A percentile compares a stretch with the other conserved stretches of the same genome.
These are phyloP conservation scores for Gillenia trifoliata DNA, from an alignment of 306 rosid genomes.

Conservation along the genomic window DNA sequence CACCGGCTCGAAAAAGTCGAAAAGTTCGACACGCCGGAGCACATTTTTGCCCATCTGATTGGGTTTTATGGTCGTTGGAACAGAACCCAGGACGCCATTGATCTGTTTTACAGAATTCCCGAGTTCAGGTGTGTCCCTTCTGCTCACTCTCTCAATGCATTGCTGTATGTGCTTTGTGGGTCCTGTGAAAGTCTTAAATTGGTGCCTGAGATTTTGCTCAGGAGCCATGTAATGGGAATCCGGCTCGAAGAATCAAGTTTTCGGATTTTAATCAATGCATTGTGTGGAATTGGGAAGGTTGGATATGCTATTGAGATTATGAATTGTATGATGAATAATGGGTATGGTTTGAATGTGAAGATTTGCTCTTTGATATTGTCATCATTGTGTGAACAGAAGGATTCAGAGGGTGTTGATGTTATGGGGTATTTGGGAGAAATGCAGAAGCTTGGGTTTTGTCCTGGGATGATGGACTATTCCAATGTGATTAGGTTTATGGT, in stretches of 20 bases:
- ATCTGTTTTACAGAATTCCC: conserved; percentile 54
- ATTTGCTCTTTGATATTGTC: conserved; percentile 60
- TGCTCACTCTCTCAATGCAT: conserved; percentile 48
- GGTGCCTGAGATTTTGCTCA: conserved; percentile 60
- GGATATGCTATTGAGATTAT: conserved; percentile 59
- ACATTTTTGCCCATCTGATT: conserved; percentile 42
- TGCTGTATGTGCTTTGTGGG: conserved; percentile 57
- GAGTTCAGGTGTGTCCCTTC: conserved; percentile 74
- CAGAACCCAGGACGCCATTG: conserved; percentile 49
- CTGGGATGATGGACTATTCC: conserved; percentile 51
- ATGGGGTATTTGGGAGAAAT: conserved; percentile 48
- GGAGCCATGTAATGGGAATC: conserved; percentile 52
- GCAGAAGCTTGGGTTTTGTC: conserved; percentile 57
- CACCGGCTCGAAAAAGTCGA: conserved; percentile 48
- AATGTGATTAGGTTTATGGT: conserved; percentile 51
- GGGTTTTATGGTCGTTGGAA: conserved; percentile 30
- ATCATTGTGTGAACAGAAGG: conserved; percentile 41
- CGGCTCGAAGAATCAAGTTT: conserved; percentile 67
- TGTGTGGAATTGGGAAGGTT: conserved; percentile 52
- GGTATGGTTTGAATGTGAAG: conserved; percentile 46
- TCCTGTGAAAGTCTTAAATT: conserved; percentile 39
- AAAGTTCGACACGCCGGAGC: conserved; percentile 55
- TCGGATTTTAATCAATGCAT: conserved; percentile 44
- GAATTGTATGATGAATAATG: conserved; percentile 51
- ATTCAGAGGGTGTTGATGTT: conserved; percentile 33